These are phyloP conservation scores for Ogataea zsoltii DNA, from an alignment of 805 yeast species.

Conservation along the genomic window DNA sequence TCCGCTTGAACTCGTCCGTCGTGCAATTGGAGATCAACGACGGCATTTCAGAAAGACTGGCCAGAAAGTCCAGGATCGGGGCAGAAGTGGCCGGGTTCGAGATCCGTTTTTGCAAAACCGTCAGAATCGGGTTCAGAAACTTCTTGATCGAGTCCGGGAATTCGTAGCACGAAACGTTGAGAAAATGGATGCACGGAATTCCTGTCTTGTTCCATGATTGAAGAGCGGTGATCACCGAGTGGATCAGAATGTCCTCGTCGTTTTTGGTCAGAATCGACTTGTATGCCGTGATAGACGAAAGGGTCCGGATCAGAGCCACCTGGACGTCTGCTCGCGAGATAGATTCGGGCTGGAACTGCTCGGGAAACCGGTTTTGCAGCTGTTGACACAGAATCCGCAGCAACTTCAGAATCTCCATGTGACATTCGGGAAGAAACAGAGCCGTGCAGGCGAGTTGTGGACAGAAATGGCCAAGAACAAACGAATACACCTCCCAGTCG, in stretches of 20 bases:
- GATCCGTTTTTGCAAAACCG: slow-evolving; percentile 73
- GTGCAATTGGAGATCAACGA: slow-evolving; percentile 69
- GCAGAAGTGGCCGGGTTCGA: slow-evolving; percentile 68
- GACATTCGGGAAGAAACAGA: slow-evolving; percentile 45
- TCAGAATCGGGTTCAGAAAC: slow-evolving; percentile 64
- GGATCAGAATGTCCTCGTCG: slow-evolving; percentile 65
- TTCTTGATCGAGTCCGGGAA: slow-evolving; percentile 72
- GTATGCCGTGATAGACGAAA: slow-evolving; percentile 65
- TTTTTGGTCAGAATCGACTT: slow-evolving; percentile 51
- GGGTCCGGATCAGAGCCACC: slow-evolving; percentile 60
- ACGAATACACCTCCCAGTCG: slow-evolving; percentile 74
- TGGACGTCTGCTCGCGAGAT: slow-evolving; percentile 62
- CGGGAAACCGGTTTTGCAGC: slow-evolving; percentile 50
- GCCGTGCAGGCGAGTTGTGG: slow-evolving; percentile 63
- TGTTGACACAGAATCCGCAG: slow-evolving; percentile 55
- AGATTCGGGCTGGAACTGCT: slow-evolving; percentile 39
- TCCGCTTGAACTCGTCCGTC: slow-evolving; percentile 72
- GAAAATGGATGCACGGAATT: slow-evolving; percentile 72
- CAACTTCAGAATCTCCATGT: slow-evolving; percentile 44
- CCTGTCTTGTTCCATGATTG: slow-evolving; percentile 80
- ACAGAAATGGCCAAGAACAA: slow-evolving; percentile 64
- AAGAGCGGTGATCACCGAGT: slow-evolving; percentile 58
- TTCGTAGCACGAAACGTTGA: slow-evolving; percentile 80
- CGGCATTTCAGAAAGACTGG: slow-evolving; percentile 66
- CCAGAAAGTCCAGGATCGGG: slow-evolving; percentile 73